Conservation (phyloP, 208 protist species). For the Crithidia fasciculata region DNA sequence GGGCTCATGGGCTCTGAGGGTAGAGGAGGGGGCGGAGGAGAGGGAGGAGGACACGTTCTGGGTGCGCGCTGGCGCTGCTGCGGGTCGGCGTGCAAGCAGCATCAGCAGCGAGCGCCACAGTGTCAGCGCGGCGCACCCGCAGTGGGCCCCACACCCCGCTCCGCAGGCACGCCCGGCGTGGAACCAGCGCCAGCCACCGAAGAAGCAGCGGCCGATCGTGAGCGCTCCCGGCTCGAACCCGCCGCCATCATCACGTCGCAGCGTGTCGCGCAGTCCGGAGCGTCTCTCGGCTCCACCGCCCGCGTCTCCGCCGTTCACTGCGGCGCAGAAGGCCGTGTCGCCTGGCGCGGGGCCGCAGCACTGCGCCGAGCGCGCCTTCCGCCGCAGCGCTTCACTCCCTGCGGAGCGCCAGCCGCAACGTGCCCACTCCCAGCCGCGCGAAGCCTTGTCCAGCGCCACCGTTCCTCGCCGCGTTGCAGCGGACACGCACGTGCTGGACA, state of each 20-base stretch:
- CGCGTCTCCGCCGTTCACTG: neutral
- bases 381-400: slow-evolving; percentile 19
- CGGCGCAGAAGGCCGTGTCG: neutral
- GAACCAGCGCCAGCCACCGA: slow-evolving; percentile 64
- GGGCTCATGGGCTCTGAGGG: neutral
- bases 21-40: too few species aligned
- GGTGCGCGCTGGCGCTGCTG: neutral
- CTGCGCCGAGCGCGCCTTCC: slow-evolving; percentile 14
- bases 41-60: slow-evolving; percentile 17
- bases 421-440: neutral
- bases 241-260: slow-evolving; percentile 18
- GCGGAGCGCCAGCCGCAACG: neutral
- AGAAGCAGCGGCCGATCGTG: slow-evolving; percentile 57
- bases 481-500: neutral
- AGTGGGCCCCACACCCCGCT: slow-evolving; percentile 34
- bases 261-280: slow-evolving; percentile 28
- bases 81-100: slow-evolving; percentile 7
- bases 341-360: neutral
- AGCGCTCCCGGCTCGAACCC: slow-evolving; percentile 40
- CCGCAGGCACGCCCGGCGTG: slow-evolving; percentile 51
- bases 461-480: neutral
- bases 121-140: slow-evolving; percentile 20
- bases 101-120: slow-evolving; percentile 8
- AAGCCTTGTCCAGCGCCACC: slow-evolving; percentile 1
- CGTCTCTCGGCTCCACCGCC: neutral